Percentiles rank a stretch among this genome's conserved stretches.
phyloP scores from a whole-genome alignment of 163 green algal species.

The Scenedesmus sp. region DNA sequence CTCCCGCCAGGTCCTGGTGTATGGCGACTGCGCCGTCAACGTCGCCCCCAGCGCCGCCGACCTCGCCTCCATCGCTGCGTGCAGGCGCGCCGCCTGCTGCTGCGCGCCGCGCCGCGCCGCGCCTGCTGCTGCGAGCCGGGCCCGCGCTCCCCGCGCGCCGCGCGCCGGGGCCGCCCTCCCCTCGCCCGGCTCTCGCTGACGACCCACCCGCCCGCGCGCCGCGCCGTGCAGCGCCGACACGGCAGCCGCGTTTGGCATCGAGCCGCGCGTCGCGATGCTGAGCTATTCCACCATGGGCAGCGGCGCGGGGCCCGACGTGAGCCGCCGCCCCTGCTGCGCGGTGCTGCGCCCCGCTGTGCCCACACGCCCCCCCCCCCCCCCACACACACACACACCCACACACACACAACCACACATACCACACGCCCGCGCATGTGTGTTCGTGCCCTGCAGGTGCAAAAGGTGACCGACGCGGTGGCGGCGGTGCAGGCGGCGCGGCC shows the following conservation, averaged over 20 bases:
- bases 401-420: neutral
- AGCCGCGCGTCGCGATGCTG: constrained; percentile 89
- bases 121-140: too few relatives aligned
- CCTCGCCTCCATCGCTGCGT: constrained; percentile 79
- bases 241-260: constrained; percentile 83
- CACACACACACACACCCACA: neutral
- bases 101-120: too few relatives aligned
- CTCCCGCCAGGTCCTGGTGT: constrained; percentile 82
- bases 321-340: neutral
- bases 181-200: too few relatives aligned
- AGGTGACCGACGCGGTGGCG: constrained; percentile 73
- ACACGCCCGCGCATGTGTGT: neutral
- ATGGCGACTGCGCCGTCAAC: constrained; percentile 93
- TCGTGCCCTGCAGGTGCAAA: constrained; percentile 63
- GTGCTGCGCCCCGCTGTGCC: too few relatives aligned
- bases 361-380: neutral
- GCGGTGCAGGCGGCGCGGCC: constrained; percentile 64
- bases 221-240: constrained; percentile 73
- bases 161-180: too few relatives aligned
- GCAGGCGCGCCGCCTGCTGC: too few relatives aligned
- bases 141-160: too few relatives aligned
- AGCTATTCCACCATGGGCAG: constrained; percentile 89
- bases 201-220: too few relatives aligned
- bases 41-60: constrained; percentile 75
- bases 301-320: constrained; percentile 72